Percentiles rank a stretch among this genome's conserved stretches.
These are phyloP conservation scores for Thermomucor indicae-seudaticae DNA, from an alignment of 371 early-diverging fungal species.

Conservation along the genomic window DNA sequence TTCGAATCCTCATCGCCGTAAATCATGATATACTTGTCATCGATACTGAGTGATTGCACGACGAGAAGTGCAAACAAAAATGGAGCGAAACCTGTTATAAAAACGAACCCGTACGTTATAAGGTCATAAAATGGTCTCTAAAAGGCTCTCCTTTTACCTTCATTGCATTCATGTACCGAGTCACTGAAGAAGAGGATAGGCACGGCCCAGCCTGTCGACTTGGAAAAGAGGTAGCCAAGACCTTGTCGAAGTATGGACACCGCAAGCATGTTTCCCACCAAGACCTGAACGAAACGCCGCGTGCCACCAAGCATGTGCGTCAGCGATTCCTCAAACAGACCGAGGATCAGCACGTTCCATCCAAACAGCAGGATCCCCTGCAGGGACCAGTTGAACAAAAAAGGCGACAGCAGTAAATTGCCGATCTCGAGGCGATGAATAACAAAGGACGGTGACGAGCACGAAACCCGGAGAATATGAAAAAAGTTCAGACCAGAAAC, in stretches of 20 bases:
- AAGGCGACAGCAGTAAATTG: slow-evolving; percentile 41
- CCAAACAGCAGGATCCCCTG: slow-evolving; percentile 28
- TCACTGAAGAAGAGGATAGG: slow-evolving; percentile 59
- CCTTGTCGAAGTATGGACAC: slow-evolving; percentile 34
- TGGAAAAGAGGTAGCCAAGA: slow-evolving; percentile 52
- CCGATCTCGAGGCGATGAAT: slow-evolving; percentile 32
- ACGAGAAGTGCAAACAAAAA: slow-evolving; percentile 53
- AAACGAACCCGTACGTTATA: too few species aligned
- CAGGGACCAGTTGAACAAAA: slow-evolving; percentile 32
- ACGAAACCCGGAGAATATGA: slow-evolving; percentile 22
- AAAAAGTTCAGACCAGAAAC: slow-evolving; percentile 29
- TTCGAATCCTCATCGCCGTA: slow-evolving; percentile 32
- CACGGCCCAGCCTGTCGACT: slow-evolving; percentile 52
- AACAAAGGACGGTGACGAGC: slow-evolving; percentile 47
- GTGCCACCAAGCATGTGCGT: slow-evolving; percentile 47
- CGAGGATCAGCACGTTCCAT: slow-evolving; percentile 46
- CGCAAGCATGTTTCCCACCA: slow-evolving; percentile 19
- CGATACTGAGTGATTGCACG: slow-evolving; percentile 51
- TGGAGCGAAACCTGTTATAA: slow-evolving; percentile 51
- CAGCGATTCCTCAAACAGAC: slow-evolving; percentile 47
- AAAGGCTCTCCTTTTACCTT: too few species aligned
- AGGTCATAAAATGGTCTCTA: too few species aligned
- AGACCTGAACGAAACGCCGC: slow-evolving; percentile 29
- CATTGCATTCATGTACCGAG: slow-evolving; percentile 56
- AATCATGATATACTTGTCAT: slow-evolving; percentile 48